Base-by-base conservation (phyloP, 805 yeast genomes). In the Brettanomyces sp. region DNA sequence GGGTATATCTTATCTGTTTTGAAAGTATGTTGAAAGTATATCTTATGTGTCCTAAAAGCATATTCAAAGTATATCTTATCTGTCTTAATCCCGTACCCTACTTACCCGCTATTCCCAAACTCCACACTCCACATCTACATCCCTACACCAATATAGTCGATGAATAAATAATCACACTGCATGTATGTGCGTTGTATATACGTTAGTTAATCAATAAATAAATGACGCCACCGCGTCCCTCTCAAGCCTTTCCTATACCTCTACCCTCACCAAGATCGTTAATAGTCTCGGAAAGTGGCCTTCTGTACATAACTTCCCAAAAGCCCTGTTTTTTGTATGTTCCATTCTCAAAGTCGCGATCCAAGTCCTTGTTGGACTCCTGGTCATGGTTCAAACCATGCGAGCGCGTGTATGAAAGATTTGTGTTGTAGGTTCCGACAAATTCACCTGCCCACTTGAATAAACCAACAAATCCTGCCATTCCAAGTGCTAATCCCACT, bases 231-330 rank as follows among this genome's bases (percentile, higher is more conserved):
- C 13, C 41, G 21, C 12, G 2, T 14, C 28, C 28, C 12, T 11
- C 23, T 39, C 3, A 62, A 30, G 55, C 53, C 46, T 61, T 65
- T 53, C 73, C 70, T 49, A 76, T 72, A 54, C 82, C 81, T 60
- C 82, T 69, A 45, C 82, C 82, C 53, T 67, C 79, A 52, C 95
- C 95, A 54, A 86, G 70, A 57, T 80, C 81, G 50, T 77, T 82
- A 25, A 83, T 76, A 8, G 95, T 85, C 66, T 85, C 89, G 21
- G 88, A 79, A 53, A 86, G 67, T 14, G 95, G 95, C 58, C 85
- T 77, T 71, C 95, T 81, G 68, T 80, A 77, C 60, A 79, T 77
- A 35, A 81, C 80, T 52, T 85, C 91, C 89, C 89, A 87, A 67
- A 85, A 84, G 36, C 80, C 80, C 58, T 77, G 82, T 47, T 60